Evolutionary conservation across 2,329 filamentous ascomycete species (phyloP).

Genomic region (Biscogniauxia sp.): DNA sequence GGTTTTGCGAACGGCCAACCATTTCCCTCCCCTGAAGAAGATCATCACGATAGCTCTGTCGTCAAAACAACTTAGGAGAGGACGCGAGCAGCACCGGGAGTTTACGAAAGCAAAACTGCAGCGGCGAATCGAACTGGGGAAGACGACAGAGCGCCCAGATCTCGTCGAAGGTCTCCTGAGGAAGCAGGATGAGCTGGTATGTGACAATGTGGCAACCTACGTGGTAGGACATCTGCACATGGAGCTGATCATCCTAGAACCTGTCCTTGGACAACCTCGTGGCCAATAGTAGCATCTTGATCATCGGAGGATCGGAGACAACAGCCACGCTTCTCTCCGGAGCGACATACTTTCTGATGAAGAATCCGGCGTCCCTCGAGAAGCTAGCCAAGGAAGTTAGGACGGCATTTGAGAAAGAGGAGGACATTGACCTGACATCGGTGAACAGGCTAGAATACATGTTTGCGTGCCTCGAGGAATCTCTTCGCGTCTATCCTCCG

Average conservation of each 20-base stretch:
- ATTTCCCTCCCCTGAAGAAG: neutral
- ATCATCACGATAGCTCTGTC: neutral
- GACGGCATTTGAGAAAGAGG: conserved; percentile 32
- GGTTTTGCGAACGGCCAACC: conserved; percentile 6
- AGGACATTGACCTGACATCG: conserved; percentile 38
- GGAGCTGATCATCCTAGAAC: conserved; percentile 14
- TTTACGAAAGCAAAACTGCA: neutral
- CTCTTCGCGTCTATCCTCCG: conserved; percentile 41
- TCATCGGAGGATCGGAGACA: conserved; percentile 31
- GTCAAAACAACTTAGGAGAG: conserved; percentile 3
- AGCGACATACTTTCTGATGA: conserved; percentile 29
- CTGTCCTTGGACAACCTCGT: conserved; percentile 27
- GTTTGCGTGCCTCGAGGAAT: conserved; percentile 41
- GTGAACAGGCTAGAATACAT: conserved; percentile 39
- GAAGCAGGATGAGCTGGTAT: conserved; percentile 30
- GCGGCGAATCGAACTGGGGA: conserved; percentile 21
- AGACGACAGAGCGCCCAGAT: conserved; percentile 22
- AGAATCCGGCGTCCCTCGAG: conserved; percentile 30
- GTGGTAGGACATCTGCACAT: neutral
- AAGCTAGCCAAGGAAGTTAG: conserved; percentile 40
- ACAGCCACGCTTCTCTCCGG: conserved; percentile 31
- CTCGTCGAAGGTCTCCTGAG: conserved; percentile 34
- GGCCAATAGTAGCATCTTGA: conserved; percentile 27
- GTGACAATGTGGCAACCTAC: conserved; percentile 4
- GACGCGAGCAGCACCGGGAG: neutral